Evolutionary conservation across 306 rosid genomes (phyloP), one percentile per base, ranked within the genome.

Genomic region (Malus asiatica): DNA sequence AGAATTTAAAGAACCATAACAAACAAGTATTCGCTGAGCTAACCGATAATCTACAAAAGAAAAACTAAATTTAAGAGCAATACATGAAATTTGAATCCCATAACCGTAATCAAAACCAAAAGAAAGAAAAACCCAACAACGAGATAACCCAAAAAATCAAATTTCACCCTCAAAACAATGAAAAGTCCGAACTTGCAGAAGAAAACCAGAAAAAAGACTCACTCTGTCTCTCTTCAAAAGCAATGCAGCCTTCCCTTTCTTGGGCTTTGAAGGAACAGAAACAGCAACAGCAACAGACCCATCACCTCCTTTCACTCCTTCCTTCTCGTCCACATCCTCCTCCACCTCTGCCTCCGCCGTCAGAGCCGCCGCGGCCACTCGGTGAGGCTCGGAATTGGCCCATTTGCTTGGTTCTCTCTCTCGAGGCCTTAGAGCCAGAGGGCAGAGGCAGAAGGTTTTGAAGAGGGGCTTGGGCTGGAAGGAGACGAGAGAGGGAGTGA

Each of bases 211-310:
- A 61, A 61, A 42, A 73, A 11, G 51, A 58, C 84, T 76, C 83
- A 95, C 99, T 84, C 98, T 88, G 9, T 95, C 99, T 73, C 97
- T 88, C 88, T 92, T 92, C 70, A 95, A 91, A 71, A 72, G 92
- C 85, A 95, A 86, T 67, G 99, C 98, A 44, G 97, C 93, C 77
- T 95, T 95, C 53, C 98, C 99, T 62, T 83, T 90, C 87, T 89
- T 92, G 11, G 97, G 98, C 75, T 92, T 95, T 9, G 84, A 57
- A 20, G 61, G 59, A 20, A 80, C 25, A 35, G 75, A 4, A 66
- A 72, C 76, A 4, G 86, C 4, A 16, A 67, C 64, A 3, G 86
- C 4, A 16, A 67, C 64, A 3, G 86, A 35, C 11, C 46, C 85
- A 75, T 45, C 79, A 25, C 18, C 88, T 25, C 18, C 89, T 19